A percentile compares a stretch with the other conserved stretches of the same genome.
Conservation (phyloP, 2,329 filamentous ascomycete genomes). For the Talaromyces sp. region DNA sequence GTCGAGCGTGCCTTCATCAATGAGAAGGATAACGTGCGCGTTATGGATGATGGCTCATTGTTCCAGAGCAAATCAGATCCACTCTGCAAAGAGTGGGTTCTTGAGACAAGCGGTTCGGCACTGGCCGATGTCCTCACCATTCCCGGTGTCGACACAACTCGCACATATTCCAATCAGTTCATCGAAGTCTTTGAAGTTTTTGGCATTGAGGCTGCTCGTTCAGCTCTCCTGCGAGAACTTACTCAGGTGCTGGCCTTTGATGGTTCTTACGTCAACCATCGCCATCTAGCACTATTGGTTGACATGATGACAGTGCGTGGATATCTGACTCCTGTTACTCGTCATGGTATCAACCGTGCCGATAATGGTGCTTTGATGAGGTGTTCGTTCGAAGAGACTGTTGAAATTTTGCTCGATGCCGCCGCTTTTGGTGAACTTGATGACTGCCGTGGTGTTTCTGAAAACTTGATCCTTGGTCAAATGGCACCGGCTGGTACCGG, state of each 20-base stretch:
- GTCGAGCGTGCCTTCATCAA: slow-evolving; percentile 92
- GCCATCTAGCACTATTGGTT: slow-evolving; percentile 87
- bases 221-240: slow-evolving; percentile 80
- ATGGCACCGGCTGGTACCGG: slow-evolving; percentile 95
- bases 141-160: slow-evolving; percentile 76
- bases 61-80: slow-evolving; percentile 67
- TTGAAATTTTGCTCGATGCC: slow-evolving; percentile 94
- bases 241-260: slow-evolving; percentile 93
- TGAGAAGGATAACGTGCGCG: slow-evolving; percentile 64
- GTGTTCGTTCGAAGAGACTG: slow-evolving; percentile 98
- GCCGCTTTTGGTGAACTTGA: slow-evolving; percentile 92
- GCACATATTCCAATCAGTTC: slow-evolving; percentile 92
- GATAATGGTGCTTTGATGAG: slow-evolving; percentile 98
- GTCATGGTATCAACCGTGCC: slow-evolving; percentile 96
- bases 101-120: slow-evolving; percentile 89
- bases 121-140: slow-evolving; percentile 79
- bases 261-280: slow-evolving; percentile 98
- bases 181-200: slow-evolving; percentile 92
- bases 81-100: slow-evolving; percentile 83
- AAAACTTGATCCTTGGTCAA: slow-evolving; percentile 98
- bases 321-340: slow-evolving; percentile 89
- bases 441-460: slow-evolving; percentile 95
- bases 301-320: slow-evolving; percentile 98
- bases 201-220: slow-evolving; percentile 89
- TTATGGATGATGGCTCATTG: slow-evolving; percentile 64